A percentile compares a stretch with the other conserved stretches of the same genome.
phyloP scores from a whole-genome alignment of 2,329 filamentous ascomycete genomes.

The Sarocladium oryzae region DNA sequence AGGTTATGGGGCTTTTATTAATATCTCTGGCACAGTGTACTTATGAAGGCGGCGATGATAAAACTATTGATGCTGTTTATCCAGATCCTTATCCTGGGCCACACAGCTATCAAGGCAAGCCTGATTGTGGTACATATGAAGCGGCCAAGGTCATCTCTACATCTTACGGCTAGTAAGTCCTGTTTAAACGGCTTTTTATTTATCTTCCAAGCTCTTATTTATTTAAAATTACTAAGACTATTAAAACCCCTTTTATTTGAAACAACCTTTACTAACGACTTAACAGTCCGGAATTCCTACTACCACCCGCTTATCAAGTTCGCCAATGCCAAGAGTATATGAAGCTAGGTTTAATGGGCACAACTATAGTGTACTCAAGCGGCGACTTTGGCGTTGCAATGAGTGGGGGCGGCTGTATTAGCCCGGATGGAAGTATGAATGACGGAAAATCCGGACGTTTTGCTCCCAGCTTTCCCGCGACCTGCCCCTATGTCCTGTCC shows the following conservation, averaged over 20 bases:
- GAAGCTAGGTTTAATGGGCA: not conserved
- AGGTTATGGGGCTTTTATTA: not conserved
- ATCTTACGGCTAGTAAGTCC: not conserved
- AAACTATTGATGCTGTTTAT: not conserved
- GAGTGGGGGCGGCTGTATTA: not conserved
- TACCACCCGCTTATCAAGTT: not conserved
- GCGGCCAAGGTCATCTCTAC: constrained; percentile 1
- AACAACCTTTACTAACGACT: not conserved
- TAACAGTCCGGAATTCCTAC: not conserved
- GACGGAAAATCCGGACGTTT: not conserved
- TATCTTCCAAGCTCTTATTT: not conserved
- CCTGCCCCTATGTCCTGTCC: not conserved
- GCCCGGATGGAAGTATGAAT: not conserved
- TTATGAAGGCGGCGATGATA: not conserved
- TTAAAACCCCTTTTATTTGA: no score
- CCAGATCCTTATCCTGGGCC: constrained; percentile 1
- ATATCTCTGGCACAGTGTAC: not conserved
- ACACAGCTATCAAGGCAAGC: not conserved
- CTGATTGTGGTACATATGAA: not conserved
- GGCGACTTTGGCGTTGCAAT: not conserved
- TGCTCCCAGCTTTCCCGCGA: not conserved
- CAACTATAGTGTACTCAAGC: constrained; percentile 1
- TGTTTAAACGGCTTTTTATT: not conserved
- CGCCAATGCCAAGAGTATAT: constrained; percentile 4
- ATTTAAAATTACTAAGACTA: no score